phyloP scores from a whole-genome alignment of 345 rosid genomes.

The Salix arbutifolia region DNA sequence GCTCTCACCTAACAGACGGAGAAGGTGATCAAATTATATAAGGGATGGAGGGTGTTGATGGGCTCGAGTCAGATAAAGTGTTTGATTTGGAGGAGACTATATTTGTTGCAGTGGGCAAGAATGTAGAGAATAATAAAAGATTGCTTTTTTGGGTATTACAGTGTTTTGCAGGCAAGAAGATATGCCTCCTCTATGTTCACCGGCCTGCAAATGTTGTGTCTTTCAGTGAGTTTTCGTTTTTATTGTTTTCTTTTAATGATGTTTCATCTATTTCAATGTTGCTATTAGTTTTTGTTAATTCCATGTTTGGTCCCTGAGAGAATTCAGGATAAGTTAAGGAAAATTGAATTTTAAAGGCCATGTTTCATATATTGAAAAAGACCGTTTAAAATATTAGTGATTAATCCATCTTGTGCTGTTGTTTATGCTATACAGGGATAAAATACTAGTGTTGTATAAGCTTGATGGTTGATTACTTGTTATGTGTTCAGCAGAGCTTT shows the following conservation, averaged over 20 bases:
- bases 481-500: neutral
- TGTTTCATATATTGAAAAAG: neutral
- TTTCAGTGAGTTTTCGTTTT: conserved; percentile 45
- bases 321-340: neutral
- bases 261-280: neutral
- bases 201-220: conserved; percentile 39
- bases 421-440: conserved; percentile 7
- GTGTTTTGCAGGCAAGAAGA: conserved; percentile 60
- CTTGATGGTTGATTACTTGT: too few relatives aligned
- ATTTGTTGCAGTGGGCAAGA: conserved; percentile 74
- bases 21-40: neutral
- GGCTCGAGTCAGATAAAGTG: conserved; percentile 22
- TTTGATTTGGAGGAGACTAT: conserved; percentile 55
- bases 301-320: conserved; percentile 4
- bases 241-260: neutral
- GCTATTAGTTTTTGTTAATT: neutral
- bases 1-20: too few relatives aligned
- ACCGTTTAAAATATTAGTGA: too few relatives aligned
- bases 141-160: conserved; percentile 64
- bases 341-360: neutral
- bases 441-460: too few relatives aligned
- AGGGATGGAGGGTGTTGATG: conserved; percentile 39
- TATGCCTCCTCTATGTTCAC: conserved; percentile 76
- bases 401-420: neutral
- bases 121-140: conserved; percentile 51